phyloP scores from a whole-genome alignment of 1,284 basidiomycete species.

The Ustilago hordei region DNA sequence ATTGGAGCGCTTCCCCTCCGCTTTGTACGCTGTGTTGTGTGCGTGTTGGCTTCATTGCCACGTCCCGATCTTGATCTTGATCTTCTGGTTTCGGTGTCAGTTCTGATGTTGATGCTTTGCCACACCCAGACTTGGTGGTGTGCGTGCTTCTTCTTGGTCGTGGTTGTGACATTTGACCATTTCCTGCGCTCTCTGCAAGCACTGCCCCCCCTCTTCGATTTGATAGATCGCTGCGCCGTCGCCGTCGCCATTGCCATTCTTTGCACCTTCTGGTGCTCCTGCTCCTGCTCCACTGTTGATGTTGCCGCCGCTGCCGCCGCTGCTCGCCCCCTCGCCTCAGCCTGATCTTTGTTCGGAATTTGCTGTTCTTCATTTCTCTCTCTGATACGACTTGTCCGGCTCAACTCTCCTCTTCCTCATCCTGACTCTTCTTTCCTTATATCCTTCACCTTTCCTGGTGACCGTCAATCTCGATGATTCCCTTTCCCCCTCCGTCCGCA shows the following conservation, averaged over 20 bases:
- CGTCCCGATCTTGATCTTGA: background rate
- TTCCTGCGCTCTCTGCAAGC: constrained; percentile 4
- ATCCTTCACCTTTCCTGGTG: constrained; percentile 6
- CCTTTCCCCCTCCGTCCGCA: constrained; percentile 3
- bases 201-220: background rate
- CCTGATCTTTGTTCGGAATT: constrained; percentile 34
- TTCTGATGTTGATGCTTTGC: background rate
- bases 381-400: background rate
- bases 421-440: constrained; percentile 8
- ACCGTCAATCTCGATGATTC: background rate
- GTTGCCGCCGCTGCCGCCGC: background rate
- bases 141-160: background rate
- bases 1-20: constrained; percentile 11
- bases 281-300: constrained; percentile 1
- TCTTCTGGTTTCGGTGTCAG: background rate
- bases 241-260: background rate
- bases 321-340: background rate
- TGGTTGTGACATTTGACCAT: constrained; percentile 1
- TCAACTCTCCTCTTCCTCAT: constrained; percentile 2
- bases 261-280: background rate
- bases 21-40: background rate
- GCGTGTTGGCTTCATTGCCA: background rate
- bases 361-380: constrained; percentile 20
- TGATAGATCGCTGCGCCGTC: constrained; percentile 1
- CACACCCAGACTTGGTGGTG: background rate